Base-by-base conservation (phyloP, 805 yeast genomes). In the Nakazawaea pomicola region DNA sequence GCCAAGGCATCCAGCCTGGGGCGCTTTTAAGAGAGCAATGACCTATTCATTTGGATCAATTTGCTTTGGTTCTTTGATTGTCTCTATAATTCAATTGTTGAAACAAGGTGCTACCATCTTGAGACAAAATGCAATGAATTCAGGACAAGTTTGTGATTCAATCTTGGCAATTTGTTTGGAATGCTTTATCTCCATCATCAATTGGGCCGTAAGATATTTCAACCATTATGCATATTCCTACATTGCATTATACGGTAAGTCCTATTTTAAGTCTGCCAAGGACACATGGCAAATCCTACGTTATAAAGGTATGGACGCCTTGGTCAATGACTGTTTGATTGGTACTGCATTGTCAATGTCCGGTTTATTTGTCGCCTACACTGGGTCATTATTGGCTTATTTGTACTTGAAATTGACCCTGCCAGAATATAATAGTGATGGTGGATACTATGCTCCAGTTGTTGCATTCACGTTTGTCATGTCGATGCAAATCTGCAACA, bases 21-120 rank as follows among this genome's bases (percentile, higher is more conserved):
- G 93, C 2, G 81, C 96, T 2, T 77, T 89, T 49, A 60, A 57
- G 30, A 72, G 95, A 49, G 87, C 95, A 1, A 60, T 86, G 60
- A 83, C 95, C 3, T 83, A 80, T 56, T 86, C 95, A 8, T 83
- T 89, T 54, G 97, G 98, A 2, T 84, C 95, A 2, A 82, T 90
- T 41, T 83, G 95, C 57, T 83, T 86, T 55, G 96, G 96, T 0
- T 61, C 66, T 2, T 60, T 83, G 53, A 71, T 83, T 56, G 84
- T 84, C 29, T 77, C 87, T 0, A 47, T 87, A 19, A 72, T 88
- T 47, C 91, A 86, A 54, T 69, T 87, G 12, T 47, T 84, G 33
- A 73, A 78, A 46, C 80, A 76, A 38, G 54, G 75, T 4, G 54
- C 86, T 30, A 66, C 70, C 15, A 57, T 78, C 17, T 54, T 78